Evolutionary conservation across 768 basidiomycete genomes (phyloP), one percentile per base, ranked within the genome.

Genomic region (Mycena metata): DNA sequence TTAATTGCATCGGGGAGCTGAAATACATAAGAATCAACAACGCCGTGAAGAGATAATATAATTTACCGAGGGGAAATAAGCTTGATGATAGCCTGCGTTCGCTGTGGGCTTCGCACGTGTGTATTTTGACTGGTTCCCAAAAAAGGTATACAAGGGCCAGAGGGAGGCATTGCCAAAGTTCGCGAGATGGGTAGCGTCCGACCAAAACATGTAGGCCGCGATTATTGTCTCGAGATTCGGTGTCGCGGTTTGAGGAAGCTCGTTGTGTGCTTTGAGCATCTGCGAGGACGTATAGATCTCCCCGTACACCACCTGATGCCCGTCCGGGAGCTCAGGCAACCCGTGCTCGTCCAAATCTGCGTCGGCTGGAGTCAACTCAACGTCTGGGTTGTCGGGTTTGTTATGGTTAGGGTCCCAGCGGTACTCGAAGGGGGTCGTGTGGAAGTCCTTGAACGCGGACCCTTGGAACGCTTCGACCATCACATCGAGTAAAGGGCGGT

Each of bases 51-150:
- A n/a, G n/a, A 24, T 9, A 11, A 33, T 63, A n/a, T n/a, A 51
- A 58, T 71, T 47, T 66, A 80, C 79, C 13, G 72, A 71, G 0
- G 77, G 77, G 49, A 83, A 73, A 61, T 81, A 82, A 8, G 77
- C 80, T 11, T 80, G 17, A 49, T 79, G 79, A 41, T 82, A 77
- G 24, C 74, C 74, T 2, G 76, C 61, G 35, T 73, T 69, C 0
- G 64, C 45, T 1, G 66, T 61, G 0, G 78, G 79, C 17, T 74
- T 72, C 0, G 64, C 61, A 0, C 76, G 73, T 0, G 52, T 64
- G 54, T 83, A 81, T 56, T 83, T 84, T 3, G 81, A 81, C 5
- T 73, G 64, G 42, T 77, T 77, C 0, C n/a, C n/a, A n/a, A n/a
- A n/a, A n/a, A n/a, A n/a, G n/a, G n/a, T n/a, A n/a, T n/a, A n/a